Conservation (phyloP, 139 green algal genomes). For the Picochlorum sp. region DNA sequence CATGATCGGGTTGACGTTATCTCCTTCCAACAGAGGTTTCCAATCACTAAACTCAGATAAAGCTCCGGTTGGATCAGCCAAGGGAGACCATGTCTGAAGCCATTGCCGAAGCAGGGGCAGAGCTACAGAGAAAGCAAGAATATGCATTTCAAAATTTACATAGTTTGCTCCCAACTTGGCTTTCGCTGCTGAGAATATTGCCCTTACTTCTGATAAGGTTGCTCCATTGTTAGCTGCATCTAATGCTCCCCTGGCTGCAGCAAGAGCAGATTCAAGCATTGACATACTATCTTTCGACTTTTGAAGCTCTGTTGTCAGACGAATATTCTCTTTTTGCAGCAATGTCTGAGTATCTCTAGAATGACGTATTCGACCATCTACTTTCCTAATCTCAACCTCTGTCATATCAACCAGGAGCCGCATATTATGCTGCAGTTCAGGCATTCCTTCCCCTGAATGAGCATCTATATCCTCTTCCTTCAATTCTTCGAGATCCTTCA, state of each 20-base stretch:
- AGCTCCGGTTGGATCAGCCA: constrained; percentile 32
- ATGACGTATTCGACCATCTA: neutral
- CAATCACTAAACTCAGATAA: constrained; percentile 37
- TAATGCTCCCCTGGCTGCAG: neutral
- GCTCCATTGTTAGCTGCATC: neutral
- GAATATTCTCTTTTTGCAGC: neutral
- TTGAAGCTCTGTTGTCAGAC: neutral
- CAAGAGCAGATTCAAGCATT: constrained; percentile 1
- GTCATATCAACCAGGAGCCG: constrained; percentile 80
- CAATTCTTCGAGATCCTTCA: constrained; percentile 82
- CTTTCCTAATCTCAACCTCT: constrained; percentile 69
- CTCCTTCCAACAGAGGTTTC: constrained; percentile 52
- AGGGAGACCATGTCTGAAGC: constrained; percentile 37
- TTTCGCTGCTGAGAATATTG: constrained; percentile 14
- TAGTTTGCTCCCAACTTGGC: constrained; percentile 63
- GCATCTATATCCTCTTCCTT: constrained; percentile 14
- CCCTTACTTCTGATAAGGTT: constrained; percentile 33
- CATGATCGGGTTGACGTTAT: constrained; percentile 22
- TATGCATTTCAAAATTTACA: constrained; percentile 65
- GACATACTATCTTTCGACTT: neutral
- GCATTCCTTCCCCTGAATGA: constrained; percentile 52
- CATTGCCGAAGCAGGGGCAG: constrained; percentile 1
- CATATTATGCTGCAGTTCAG: constrained; percentile 98
- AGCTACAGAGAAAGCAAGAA: constrained; percentile 53
- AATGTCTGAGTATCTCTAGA: neutral